Evolutionary conservation across 805 yeast species (phyloP).

Genomic region (Brettanomyces sp.): DNA sequence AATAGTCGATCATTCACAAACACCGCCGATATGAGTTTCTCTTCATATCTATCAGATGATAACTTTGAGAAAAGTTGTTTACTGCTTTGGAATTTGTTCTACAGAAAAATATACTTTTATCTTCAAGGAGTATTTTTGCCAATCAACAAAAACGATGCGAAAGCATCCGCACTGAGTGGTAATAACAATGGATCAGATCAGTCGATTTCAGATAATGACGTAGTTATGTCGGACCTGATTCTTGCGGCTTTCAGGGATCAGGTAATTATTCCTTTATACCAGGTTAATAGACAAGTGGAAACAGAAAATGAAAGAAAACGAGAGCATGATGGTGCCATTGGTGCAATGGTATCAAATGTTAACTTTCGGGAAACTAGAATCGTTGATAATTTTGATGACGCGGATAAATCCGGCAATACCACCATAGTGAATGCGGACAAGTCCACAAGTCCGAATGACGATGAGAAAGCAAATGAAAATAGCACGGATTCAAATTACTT

Average conservation of each 20-base stretch:
- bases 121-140: constrained; percentile 57
- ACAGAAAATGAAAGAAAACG: constrained; percentile 9
- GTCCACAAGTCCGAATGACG: neutral
- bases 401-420: neutral
- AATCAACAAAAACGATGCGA: constrained; percentile 31
- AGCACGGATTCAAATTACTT: constrained; percentile 6
- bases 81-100: constrained; percentile 49
- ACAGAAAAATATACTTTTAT: constrained; percentile 44
- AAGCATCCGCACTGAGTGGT: no score
- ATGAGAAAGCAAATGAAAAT: neutral
- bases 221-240: constrained; percentile 20
- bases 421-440: neutral
- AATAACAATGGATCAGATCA: constrained; percentile 2
- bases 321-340: neutral
- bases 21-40: constrained; percentile 11
- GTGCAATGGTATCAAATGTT: neutral
- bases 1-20: neutral
- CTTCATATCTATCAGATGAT: constrained; percentile 3
- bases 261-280: constrained; percentile 44
- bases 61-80: constrained; percentile 29
- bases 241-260: constrained; percentile 42
- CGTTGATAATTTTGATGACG: no score
- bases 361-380: neutral
- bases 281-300: constrained; percentile 26
- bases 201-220: constrained; percentile 21